Percentiles rank a stretch among this genome's conserved stretches.
Evolutionary conservation across 1,284 basidiomycete species (phyloP).

Genomic region (Pseudozyma hubeiensis): DNA sequence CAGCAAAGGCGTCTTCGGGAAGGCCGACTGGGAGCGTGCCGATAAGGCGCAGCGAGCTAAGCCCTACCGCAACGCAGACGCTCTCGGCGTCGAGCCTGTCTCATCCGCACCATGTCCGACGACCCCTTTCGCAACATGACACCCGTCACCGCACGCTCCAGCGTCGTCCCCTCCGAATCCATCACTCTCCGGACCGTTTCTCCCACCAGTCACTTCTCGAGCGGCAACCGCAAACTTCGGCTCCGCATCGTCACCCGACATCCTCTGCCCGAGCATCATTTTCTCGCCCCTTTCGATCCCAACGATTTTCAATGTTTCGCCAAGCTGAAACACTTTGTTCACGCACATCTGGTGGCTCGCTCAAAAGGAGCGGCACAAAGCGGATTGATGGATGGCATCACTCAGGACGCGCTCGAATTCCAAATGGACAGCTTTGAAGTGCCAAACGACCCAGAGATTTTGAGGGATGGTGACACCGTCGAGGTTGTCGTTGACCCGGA

Average conservation of each 20-base stretch:
- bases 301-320: constrained; percentile 12
- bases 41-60: too few relatives aligned
- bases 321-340: constrained; percentile 24
- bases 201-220: background rate
- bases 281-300: constrained; percentile 39
- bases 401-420: constrained; percentile 1
- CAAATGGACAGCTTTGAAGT: constrained; percentile 38
- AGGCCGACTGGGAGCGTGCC: too few relatives aligned
- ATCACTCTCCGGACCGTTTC: background rate
- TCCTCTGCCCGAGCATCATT: constrained; percentile 43
- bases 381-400: constrained; percentile 4
- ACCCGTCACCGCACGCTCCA: constrained; percentile 27
- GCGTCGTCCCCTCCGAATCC: constrained; percentile 16
- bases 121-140: constrained; percentile 15
- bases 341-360: constrained; percentile 7
- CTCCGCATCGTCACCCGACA: constrained; percentile 23
- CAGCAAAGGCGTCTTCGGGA: too few relatives aligned
- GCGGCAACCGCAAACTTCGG: constrained; percentile 17
- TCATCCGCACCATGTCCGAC: constrained; percentile 22
- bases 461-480: constrained; percentile 48
- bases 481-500: constrained; percentile 9
- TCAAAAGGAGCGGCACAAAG: background rate
- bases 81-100: background rate
- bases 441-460: constrained; percentile 35
- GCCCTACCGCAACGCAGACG: too few relatives aligned